Evolutionary conservation across 495 filamentous ascomycete species (phyloP).

Genomic region (Hypoxylon perforatum): DNA sequence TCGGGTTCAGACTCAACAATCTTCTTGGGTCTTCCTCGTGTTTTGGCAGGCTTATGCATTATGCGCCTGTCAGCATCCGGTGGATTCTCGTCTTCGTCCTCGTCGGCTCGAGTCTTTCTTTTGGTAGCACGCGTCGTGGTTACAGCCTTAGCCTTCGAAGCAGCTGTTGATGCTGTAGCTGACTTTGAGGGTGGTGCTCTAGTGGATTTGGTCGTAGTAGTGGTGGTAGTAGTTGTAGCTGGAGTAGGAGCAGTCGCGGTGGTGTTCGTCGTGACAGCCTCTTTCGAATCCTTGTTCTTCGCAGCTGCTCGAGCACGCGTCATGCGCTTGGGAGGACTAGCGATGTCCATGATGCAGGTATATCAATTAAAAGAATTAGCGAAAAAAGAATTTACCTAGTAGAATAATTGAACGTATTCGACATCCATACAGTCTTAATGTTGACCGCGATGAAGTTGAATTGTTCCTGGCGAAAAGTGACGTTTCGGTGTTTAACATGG

Average conservation of each 20-base stretch:
- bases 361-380: constrained; percentile 10
- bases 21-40: constrained; percentile 61
- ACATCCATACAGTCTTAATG: constrained; percentile 6
- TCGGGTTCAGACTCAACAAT: constrained; percentile 36
- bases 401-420: constrained; percentile 25
- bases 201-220: constrained; percentile 49
- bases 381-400: constrained; percentile 18
- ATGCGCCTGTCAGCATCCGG: constrained; percentile 31
- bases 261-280: constrained; percentile 49
- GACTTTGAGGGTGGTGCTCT: constrained; percentile 29
- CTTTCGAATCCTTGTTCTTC: constrained; percentile 46
- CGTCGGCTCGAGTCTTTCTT: constrained; percentile 59
- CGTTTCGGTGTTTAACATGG: constrained; percentile 22
- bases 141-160: constrained; percentile 25
- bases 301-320: constrained; percentile 68
- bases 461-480: neutral
- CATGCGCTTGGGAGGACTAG: constrained; percentile 65
- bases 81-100: constrained; percentile 52
- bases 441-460: constrained; percentile 21
- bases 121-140: constrained; percentile 46
- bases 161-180: constrained; percentile 32
- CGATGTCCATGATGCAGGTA: constrained; percentile 52
- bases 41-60: constrained; percentile 45
- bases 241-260: constrained; percentile 45
- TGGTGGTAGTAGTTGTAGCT: constrained; percentile 38